Percentiles rank a stretch among this genome's conserved stretches.
Conservation (phyloP, 129 eudicot species). For the Tagetes erecta region DNA sequence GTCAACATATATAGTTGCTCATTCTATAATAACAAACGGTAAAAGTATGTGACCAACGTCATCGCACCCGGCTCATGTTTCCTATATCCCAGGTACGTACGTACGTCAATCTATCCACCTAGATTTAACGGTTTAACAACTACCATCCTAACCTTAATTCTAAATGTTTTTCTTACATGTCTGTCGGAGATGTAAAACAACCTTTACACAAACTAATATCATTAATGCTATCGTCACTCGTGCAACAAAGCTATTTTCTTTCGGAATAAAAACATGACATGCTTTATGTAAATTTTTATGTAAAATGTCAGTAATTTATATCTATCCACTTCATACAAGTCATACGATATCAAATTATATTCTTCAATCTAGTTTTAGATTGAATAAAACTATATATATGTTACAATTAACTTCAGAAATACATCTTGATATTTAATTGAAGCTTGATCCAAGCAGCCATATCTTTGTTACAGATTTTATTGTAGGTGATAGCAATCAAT, state of each 20-base stretch:
- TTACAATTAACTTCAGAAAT: neutral
- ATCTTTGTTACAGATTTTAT: conserved; percentile 25
- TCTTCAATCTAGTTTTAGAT: neutral
- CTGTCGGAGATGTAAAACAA: neutral
- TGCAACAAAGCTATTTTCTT: neutral
- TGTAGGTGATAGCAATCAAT: conserved; percentile 29
- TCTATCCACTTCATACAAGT: neutral
- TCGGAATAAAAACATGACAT: too few relatives aligned
- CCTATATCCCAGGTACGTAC: neutral
- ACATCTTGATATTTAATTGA: conserved; percentile 18
- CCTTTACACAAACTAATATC: neutral
- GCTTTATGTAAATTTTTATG: neutral
- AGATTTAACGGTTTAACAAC: neutral
- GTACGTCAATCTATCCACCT: neutral
- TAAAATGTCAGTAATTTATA: neutral
- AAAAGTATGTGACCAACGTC: neutral
- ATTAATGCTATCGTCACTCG: neutral
- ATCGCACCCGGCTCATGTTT: neutral
- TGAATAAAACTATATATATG: neutral
- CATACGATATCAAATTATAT: neutral
- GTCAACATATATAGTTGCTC: neutral
- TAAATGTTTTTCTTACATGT: neutral
- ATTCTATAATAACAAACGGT: neutral
- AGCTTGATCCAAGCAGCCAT: conserved; percentile 31
- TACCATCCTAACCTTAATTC: neutral